Conservation (phyloP, 164 flowering plant genomes). For the Macadamia tetraphylla region DNA sequence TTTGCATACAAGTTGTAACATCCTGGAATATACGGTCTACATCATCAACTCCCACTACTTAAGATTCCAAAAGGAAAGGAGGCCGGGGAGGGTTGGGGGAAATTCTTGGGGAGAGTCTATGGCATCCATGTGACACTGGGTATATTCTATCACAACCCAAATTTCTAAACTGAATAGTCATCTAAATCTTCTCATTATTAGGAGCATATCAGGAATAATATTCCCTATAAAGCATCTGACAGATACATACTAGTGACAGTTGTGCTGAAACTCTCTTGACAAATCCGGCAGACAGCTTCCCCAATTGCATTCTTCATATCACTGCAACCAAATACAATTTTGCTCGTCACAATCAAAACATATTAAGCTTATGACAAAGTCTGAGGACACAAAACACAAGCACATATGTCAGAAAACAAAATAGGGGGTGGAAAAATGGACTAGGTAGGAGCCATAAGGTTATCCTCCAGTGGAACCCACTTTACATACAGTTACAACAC, state of each 20-base stretch:
- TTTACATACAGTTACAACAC: too few species aligned
- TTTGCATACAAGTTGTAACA: too few species aligned
- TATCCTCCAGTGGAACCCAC: not conserved
- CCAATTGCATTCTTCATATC: slow-evolving; percentile 79
- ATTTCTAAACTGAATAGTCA: not conserved
- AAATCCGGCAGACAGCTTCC: slow-evolving; percentile 69
- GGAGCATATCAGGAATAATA: not conserved
- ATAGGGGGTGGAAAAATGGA: too few species aligned
- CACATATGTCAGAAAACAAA: too few species aligned
- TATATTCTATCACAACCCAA: not conserved
- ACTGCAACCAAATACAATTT: slow-evolving; percentile 30
- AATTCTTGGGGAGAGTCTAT: too few species aligned
- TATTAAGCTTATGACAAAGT: too few species aligned
- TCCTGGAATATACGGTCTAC: too few species aligned
- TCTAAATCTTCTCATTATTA: not conserved
- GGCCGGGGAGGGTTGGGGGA: too few species aligned
- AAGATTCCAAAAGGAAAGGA: not conserved
- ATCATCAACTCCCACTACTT: not conserved
- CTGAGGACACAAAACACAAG: too few species aligned
- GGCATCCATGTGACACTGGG: not conserved
- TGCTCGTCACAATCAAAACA: too few species aligned
- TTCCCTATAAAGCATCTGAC: not conserved
- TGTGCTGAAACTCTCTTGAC: slow-evolving; percentile 80
- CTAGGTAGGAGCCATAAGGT: too few species aligned
- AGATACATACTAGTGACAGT: slow-evolving; percentile 45